Base-by-base conservation (phyloP, 441 rosid genomes). In the Jatropha multifida region DNA sequence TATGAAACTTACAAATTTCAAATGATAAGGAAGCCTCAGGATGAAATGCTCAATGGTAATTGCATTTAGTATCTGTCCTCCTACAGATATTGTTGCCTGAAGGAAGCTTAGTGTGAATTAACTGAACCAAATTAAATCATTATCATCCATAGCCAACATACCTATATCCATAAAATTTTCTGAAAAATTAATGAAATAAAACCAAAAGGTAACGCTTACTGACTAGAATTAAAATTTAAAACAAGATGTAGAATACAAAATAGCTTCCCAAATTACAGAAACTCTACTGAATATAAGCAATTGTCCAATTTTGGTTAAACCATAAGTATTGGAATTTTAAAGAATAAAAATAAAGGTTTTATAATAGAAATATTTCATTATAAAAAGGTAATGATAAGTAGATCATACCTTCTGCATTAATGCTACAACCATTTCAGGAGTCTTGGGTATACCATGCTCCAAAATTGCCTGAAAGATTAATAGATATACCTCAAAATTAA, bases 41-140 rank as follows among this genome's bases (percentile, higher is more conserved):
- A 92, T 88, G 85, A 91, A 94, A 81, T 89, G 96, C 83, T 94
- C 96, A 0, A 94, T 92, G 65, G 95, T 91, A 63, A 89, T 86
- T 38, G 96, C 93, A 67, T 88, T 94, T 68, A 94, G 86, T 62
- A 84, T 65, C 77, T 85, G 88, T 67, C 94, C 95, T 48, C 95
- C 96, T 18, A 94, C 92, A 42, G 74, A 77, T 54, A 90, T 81
- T 40, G 86, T 89, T 75, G 92, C 98, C 98, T 92, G 88, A 71
- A 69, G 73, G 81, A 84, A 80, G 66, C 58, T 71, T 69, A 69
- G 7, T 62, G 5, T 6, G 46, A 58, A 37, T 69, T 52, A 20
- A 64, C 32, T 75, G 58, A 71, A 61, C 11, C 65, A 15, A 61
- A 32, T 32, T 32, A 32, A 32, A 23, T 32, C 44, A 46, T 72